Percentiles rank a stretch among this genome's conserved stretches.
Evolutionary conservation across 345 rosid genomes (phyloP).

Genomic region (Barbarea vulgaris): DNA sequence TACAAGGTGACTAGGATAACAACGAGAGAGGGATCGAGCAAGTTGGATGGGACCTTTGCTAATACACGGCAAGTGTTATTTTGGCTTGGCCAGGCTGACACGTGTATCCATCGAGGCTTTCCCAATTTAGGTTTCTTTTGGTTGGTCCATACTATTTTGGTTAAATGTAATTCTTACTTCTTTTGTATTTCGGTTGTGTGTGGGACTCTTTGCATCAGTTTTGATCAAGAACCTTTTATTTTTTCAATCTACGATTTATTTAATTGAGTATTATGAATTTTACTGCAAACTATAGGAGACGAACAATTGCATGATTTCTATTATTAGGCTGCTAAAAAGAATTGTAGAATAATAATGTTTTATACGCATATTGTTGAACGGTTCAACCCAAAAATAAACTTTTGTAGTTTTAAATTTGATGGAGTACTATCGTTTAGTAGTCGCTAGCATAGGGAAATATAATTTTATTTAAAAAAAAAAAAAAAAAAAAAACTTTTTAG

Average conservation of each 20-base stretch:
- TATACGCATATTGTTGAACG: neutral
- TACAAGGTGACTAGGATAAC: conserved; percentile 19
- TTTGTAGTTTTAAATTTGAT: neutral
- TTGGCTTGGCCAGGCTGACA: conserved; percentile 17
- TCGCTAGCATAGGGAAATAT: neutral
- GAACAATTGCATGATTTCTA: neutral
- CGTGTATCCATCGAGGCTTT: conserved; percentile 35
- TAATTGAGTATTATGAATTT: neutral
- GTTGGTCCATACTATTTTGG: conserved; percentile 20
- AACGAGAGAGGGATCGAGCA: conserved; percentile 8
- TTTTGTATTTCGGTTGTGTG: conserved; percentile 13
- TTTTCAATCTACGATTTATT: neutral
- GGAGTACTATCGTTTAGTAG: neutral
- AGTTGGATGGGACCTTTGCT: conserved; percentile 16
- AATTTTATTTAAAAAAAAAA: too few relatives aligned
- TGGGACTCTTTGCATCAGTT: conserved; percentile 14
- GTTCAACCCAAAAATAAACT: too few relatives aligned
- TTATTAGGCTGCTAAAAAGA: neutral
- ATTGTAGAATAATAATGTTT: too few relatives aligned
- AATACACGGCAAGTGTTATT: conserved; percentile 29
- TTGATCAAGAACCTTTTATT: neutral
- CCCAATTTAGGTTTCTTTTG: neutral
- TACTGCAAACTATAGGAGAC: neutral
- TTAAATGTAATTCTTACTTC: conserved; percentile 18
- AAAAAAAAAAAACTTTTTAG: neutral